These are phyloP conservation scores for Ensete ventricosum DNA, from an alignment of 176 grass and related monocot genomes.

Conservation along the genomic window DNA sequence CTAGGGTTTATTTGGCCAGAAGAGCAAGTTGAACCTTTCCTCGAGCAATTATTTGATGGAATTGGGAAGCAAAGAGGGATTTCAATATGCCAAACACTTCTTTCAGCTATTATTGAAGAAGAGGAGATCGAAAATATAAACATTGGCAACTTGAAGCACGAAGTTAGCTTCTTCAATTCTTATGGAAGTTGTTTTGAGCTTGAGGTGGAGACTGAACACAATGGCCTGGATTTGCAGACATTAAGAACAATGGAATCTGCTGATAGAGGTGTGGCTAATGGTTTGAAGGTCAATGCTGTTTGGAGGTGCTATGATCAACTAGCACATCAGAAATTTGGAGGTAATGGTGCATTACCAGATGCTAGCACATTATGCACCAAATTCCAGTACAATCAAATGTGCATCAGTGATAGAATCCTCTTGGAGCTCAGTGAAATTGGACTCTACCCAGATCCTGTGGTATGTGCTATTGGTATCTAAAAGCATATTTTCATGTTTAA, in stretches of 20 bases:
- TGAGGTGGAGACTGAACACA: conserved; percentile 26
- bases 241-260: too few species aligned
- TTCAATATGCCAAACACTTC: conserved; percentile 64
- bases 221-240: too few species aligned
- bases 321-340: conserved; percentile 23
- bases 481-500: too few species aligned
- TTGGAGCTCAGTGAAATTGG: conserved; percentile 67
- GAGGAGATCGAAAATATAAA: conserved; percentile 47
- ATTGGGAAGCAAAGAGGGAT: conserved; percentile 30
- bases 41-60: conserved; percentile 52
- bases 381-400: conserved; percentile 63
- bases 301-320: conserved; percentile 48
- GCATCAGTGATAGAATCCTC: conserved; percentile 62
- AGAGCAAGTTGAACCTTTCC: conserved; percentile 55
- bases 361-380: conserved; percentile 37
- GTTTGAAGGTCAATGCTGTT: conserved; percentile 39
- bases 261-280: conserved; percentile 17
- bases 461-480: conserved; percentile 13
- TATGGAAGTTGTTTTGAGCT: conserved; percentile 42
- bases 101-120: conserved; percentile 68
- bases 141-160: conserved; percentile 29
- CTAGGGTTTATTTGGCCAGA: conserved; percentile 36
- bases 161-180: conserved; percentile 37
- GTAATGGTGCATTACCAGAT: conserved; percentile 30
- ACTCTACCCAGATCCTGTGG: conserved; percentile 58